Evolutionary conservation across 164 flowering plant species (phyloP).

Genomic region (Liquidambar formosana): DNA sequence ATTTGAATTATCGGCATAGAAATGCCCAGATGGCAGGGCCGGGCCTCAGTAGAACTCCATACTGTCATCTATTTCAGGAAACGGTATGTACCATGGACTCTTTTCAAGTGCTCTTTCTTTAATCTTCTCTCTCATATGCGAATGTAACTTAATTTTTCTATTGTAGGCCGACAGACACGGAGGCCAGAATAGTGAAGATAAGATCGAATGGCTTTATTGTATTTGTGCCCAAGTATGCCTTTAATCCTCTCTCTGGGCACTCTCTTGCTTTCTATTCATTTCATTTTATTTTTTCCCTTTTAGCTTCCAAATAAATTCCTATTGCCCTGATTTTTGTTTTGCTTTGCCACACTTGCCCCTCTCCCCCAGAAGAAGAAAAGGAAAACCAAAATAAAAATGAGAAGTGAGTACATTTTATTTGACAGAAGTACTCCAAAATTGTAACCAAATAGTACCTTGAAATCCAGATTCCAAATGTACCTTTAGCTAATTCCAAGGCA

Average conservation of each 20-base stretch:
- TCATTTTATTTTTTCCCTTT: neutral
- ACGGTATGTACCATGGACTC: conserved; percentile 39
- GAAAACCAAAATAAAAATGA: neutral
- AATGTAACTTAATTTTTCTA: conserved; percentile 13
- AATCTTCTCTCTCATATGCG: conserved; percentile 8
- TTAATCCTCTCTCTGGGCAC: neutral
- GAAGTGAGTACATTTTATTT: neutral
- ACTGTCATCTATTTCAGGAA: conserved; percentile 87
- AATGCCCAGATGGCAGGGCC: conserved; percentile 98
- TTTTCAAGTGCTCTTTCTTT: neutral
- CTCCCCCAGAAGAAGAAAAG: neutral
- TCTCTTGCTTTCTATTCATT: neutral
- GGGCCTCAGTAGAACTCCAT: conserved; percentile 96
- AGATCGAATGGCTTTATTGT: conserved; percentile 96
- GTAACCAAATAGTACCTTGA: neutral
- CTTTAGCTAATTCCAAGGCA: neutral
- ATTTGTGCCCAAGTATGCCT: conserved; percentile 89
- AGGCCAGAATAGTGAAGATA: conserved; percentile 95
- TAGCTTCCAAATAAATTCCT: neutral
- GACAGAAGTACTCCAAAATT: neutral
- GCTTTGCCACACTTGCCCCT: neutral
- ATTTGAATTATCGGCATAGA: conserved; percentile 93
- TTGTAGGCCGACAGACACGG: conserved; percentile 86
- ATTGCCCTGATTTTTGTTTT: neutral
- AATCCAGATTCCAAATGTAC: too few relatives aligned